Evolutionary conservation across 2,329 filamentous ascomycete genomes (phyloP).

Genomic region (Ceratocystis smalleyi): DNA sequence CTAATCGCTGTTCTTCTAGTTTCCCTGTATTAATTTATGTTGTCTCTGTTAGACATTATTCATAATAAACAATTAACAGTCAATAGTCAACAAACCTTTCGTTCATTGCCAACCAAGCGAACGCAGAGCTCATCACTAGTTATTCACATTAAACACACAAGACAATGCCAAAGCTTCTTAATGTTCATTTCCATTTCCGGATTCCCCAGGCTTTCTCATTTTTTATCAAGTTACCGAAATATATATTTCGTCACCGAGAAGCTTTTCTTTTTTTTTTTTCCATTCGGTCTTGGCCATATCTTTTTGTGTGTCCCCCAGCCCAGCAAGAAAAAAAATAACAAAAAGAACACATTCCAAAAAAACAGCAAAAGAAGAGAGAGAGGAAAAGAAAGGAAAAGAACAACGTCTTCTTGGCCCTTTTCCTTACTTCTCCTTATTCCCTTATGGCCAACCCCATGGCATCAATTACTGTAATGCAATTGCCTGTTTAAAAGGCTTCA

Average conservation of each 20-base stretch:
- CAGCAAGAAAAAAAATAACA: conserved; percentile 10
- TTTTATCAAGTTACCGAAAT: conserved; percentile 9
- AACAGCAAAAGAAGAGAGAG: conserved; percentile 10
- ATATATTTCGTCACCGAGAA: conserved; percentile 6
- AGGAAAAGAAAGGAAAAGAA: conserved; percentile 8
- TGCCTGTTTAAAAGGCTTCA: conserved; percentile 7
- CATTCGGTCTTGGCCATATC: conserved; percentile 8
- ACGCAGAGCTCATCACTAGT: not conserved
- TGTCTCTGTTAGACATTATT: too few relatives aligned
- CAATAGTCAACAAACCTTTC: too few relatives aligned
- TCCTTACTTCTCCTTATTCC: not conserved
- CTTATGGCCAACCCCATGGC: conserved; percentile 1
- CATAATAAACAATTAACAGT: too few relatives aligned
- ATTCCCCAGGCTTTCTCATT: conserved; percentile 14
- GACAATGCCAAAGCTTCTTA: not conserved
- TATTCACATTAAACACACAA: not conserved
- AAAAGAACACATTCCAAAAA: conserved; percentile 5
- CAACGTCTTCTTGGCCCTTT: not conserved
- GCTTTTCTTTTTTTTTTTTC: not conserved
- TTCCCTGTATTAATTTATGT: not conserved
- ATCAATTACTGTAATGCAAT: conserved; percentile 10
- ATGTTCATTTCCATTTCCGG: conserved; percentile 16
- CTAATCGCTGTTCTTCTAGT: not conserved
- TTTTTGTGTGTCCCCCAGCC: conserved; percentile 16
- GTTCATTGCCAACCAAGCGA: too few relatives aligned